Conservation (phyloP, 1,284 basidiomycete genomes). For the Malassezia furfur region DNA sequence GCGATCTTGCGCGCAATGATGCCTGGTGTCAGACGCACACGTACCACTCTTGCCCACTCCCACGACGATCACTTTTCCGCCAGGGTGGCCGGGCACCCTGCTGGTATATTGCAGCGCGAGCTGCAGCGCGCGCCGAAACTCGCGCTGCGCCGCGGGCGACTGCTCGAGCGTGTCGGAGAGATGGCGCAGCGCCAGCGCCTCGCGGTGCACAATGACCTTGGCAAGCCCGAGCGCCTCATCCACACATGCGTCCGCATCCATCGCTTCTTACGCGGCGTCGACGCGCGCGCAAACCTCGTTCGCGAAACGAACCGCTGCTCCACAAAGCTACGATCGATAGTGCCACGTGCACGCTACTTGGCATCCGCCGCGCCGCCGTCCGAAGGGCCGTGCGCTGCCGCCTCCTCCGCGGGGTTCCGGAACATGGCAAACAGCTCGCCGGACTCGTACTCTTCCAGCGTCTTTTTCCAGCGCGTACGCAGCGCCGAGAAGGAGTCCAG, state of each 20-base stretch:
- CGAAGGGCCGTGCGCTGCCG: too few species aligned
- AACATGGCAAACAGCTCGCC: slow-evolving; percentile 21
- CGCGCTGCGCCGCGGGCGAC: not conserved
- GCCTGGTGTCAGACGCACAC: slow-evolving; percentile 9
- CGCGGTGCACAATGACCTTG: not conserved
- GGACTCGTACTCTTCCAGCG: slow-evolving; percentile 32
- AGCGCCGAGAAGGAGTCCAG: slow-evolving; percentile 30
- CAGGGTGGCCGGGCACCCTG: slow-evolving; percentile 16
- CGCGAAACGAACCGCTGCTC: not conserved
- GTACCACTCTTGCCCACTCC: slow-evolving; percentile 50
- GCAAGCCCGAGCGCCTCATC: not conserved
- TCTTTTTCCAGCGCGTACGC: slow-evolving; percentile 25
- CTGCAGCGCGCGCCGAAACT: slow-evolving; percentile 22
- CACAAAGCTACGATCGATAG: too few species aligned
- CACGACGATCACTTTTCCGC: slow-evolving; percentile 49
- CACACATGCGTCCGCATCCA: not conserved
- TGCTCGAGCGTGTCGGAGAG: not conserved
- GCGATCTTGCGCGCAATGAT: slow-evolving; percentile 41
- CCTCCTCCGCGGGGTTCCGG: not conserved
- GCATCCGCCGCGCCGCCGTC: too few species aligned
- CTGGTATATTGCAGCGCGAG: slow-evolving; percentile 25
- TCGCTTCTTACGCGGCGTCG: not conserved
- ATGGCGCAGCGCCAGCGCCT: slow-evolving; percentile 5
- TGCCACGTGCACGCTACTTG: too few species aligned
- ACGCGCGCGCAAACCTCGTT: not conserved